These are phyloP conservation scores for Cetraspora pellucida DNA, from an alignment of 192 early-diverging fungal species.

Conservation along the genomic window DNA sequence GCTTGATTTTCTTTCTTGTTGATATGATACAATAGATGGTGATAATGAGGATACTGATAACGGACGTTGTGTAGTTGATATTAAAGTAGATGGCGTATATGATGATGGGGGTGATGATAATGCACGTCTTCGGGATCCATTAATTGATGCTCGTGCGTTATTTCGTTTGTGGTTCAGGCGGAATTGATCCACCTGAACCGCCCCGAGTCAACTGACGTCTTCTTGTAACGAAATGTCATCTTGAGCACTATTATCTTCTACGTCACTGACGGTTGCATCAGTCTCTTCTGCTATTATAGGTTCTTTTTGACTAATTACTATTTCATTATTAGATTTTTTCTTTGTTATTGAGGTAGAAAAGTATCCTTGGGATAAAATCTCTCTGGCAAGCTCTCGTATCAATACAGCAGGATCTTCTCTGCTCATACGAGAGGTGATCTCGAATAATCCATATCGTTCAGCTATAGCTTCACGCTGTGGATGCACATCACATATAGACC, in stretches of 20 bases:
- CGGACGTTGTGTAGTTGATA: not conserved
- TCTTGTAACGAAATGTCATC: not conserved
- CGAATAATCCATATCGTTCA: slow-evolving; percentile 38
- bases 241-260: not conserved
- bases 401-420: slow-evolving; percentile 52
- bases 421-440: slow-evolving; percentile 40
- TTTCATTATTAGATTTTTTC: slow-evolving; percentile 2
- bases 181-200: slow-evolving; percentile 17
- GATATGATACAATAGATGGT: not conserved
- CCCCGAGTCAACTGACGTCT: slow-evolving; percentile 25
- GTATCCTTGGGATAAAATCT: slow-evolving; percentile 37
- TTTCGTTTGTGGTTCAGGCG: not conserved
- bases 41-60: not conserved
- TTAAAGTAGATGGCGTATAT: not conserved
- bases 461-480: slow-evolving; percentile 42
- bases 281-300: not conserved
- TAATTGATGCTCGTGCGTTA: not conserved
- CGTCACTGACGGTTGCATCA: not conserved
- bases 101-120: slow-evolving; percentile 2
- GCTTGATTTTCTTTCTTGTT: not conserved
- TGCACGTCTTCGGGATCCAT: not conserved
- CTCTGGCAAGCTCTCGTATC: slow-evolving; percentile 53
- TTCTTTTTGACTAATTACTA: not conserved
- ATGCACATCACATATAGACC: slow-evolving; percentile 48
- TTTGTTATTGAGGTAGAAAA: not conserved